A percentile compares a stretch with the other conserved stretches of the same genome.
phyloP scores from a whole-genome alignment of 805 yeast species.

The Wickerhamomyces silvicola region DNA sequence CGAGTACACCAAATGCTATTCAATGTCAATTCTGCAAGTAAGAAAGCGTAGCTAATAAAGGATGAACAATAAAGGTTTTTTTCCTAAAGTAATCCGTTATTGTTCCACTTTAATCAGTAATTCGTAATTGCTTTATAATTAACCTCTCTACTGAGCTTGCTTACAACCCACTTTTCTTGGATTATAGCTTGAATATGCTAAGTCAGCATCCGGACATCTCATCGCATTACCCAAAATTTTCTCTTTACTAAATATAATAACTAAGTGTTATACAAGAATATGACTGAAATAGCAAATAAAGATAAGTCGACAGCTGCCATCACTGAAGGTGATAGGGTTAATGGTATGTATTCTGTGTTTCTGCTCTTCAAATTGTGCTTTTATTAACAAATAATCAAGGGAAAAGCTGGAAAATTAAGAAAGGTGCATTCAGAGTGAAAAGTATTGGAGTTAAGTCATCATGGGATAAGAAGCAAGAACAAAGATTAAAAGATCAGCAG shows the following conservation, averaged over 20 bases:
- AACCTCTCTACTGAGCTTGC: no score
- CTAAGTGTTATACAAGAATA: not conserved
- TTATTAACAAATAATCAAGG: conserved; percentile 27
- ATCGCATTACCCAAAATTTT: not conserved
- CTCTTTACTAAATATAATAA: not conserved
- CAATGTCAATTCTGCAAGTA: no score
- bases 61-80: no score
- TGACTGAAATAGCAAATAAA: not conserved
- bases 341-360: conserved; percentile 8
- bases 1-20: no score
- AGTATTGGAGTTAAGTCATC: conserved; percentile 52
- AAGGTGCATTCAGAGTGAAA: conserved; percentile 60
- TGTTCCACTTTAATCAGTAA: no score
- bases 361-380: no score
- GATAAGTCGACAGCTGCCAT: not conserved
- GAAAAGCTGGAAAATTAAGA: conserved; percentile 65
- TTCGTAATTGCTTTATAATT: no score
- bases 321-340: conserved; percentile 20
- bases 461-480: conserved; percentile 64
- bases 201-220: conserved; percentile 2
- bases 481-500: conserved; percentile 58
- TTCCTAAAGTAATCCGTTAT: no score
- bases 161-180: no score
- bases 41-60: no score
- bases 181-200: no score